Evolutionary conservation across 1,284 basidiomycete genomes (phyloP).

Genomic region (Coniferiporia weirii): DNA sequence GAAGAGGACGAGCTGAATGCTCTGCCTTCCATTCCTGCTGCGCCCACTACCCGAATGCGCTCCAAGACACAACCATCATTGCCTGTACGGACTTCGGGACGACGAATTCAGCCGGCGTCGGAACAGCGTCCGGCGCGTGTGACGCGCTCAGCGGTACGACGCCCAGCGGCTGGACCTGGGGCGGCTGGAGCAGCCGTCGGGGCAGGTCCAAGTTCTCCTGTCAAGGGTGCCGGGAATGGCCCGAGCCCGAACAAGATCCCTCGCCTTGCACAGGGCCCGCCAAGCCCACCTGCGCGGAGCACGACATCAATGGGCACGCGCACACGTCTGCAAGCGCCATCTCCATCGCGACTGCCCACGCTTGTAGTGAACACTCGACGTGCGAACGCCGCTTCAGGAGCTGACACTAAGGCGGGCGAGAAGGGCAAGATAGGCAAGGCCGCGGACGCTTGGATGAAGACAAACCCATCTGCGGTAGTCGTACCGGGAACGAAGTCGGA

Average conservation of each 20-base stretch:
- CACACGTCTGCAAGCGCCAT: conserved; percentile 45
- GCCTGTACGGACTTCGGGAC: conserved; percentile 38
- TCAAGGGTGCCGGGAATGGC: conserved; percentile 28
- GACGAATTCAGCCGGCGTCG: conserved; percentile 45
- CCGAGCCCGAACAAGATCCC: conserved; percentile 74
- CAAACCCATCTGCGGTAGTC: conserved; percentile 61
- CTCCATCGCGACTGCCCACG: conserved; percentile 70
- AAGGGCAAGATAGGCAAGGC: conserved; percentile 27
- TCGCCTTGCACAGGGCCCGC: conserved; percentile 46
- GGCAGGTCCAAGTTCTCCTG: conserved; percentile 36
- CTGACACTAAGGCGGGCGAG: conserved; percentile 31
- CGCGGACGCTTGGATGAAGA: conserved; percentile 68
- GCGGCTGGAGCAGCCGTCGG: conserved; percentile 25
- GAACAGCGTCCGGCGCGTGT: conserved; percentile 68
- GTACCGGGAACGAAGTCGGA: conserved; percentile 62
- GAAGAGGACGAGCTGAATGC: conserved; percentile 53
- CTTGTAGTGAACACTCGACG: conserved; percentile 42
- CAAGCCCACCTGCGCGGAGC: conserved; percentile 19
- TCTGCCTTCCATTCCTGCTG: conserved; percentile 46
- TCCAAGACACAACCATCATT: conserved; percentile 30
- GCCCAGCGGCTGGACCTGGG: conserved; percentile 41
- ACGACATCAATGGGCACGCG: conserved; percentile 17
- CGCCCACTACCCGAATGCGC: conserved; percentile 22
- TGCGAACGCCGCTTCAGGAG: conserved; percentile 51
- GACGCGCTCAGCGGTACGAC: conserved; percentile 62